A percentile compares a stretch with the other conserved stretches of the same genome.
phyloP scores from a whole-genome alignment of 345 rosid genomes.

The Angophora floribunda region DNA sequence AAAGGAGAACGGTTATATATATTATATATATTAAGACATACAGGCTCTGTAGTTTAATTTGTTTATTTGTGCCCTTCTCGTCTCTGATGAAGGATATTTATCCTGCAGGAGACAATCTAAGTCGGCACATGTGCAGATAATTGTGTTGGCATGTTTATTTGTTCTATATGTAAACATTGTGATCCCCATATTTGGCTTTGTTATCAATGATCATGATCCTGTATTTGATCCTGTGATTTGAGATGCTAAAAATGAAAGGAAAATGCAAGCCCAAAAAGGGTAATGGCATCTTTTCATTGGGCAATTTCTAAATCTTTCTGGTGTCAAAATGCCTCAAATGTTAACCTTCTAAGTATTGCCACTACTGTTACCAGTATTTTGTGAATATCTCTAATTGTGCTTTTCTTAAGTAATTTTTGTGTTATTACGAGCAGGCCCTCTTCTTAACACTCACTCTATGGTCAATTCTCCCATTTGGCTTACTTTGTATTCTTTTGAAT shows the following conservation, averaged over 20 bases:
- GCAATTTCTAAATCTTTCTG: background rate
- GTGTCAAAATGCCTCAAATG: background rate
- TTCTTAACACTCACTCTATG: background rate
- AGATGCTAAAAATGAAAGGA: background rate
- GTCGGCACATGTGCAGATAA: background rate
- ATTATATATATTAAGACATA: background rate
- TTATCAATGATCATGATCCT: background rate
- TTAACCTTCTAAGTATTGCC: background rate
- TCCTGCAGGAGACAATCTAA: background rate
- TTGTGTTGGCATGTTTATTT: background rate
- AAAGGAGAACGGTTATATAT: background rate
- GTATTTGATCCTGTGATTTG: no score
- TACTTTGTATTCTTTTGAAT: background rate
- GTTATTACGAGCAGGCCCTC: background rate
- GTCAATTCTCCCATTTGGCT: background rate
- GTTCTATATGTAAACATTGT: background rate
- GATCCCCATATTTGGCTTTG: background rate
- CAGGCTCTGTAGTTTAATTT: background rate
- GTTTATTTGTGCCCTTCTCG: background rate
- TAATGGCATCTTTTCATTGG: background rate
- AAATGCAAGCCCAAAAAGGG: background rate
- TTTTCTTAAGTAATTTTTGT: no score
- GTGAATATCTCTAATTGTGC: background rate
- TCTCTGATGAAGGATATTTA: background rate
- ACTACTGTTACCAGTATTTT: background rate